Evolutionary conservation across 2,329 filamentous ascomycete species (phyloP), one percentile per base, ranked within the genome.

Genomic region (Alternaria angustiovoidea): DNA sequence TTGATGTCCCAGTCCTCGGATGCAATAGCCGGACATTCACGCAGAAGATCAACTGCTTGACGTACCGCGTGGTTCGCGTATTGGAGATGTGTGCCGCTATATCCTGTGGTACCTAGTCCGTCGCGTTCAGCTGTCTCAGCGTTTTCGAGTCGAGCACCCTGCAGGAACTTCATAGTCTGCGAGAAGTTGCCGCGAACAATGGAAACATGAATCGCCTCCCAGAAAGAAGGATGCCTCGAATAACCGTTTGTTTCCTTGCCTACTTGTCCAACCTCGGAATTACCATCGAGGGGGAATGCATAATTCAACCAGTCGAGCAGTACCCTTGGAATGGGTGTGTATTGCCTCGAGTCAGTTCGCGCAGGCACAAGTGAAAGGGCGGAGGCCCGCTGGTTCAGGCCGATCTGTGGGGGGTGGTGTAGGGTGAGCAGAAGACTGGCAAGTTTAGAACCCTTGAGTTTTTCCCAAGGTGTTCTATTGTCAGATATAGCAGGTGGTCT

Each of bases 301-400:
- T 84, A 83, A 55, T 91, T 86, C 65, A 96, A 83, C 94, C 94
- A 98, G 69, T 91, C 86, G 63, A 97, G 88, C 14, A 98, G 81
- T 16, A 93, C 86, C 72, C 90, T 89, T 1, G 94, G 92, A 18
- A 96, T 82, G 0, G 91, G 85, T 2, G 73, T 75, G 51, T 70
- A 75, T 4, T 69, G 69, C 44, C 60, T 63, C 16, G 68, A 59
- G 36, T 70, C 68, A 56, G 44, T 56, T 52, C 65, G 73, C 14
- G 68, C 54, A 43, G 72, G 66, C 11, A 70, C 68, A 36, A 74
- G 69, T 7, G 71, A 73, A 4, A 71, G 66, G 26, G 65, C 66
- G 20, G 68, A 71, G 34, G 68, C 54, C 55, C 56, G 74, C 57
- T 74, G 62, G 61, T 63, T 47, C 48, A 68, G 53, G 52, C 59